A percentile compares a stretch with the other conserved stretches of the same genome.
Evolutionary conservation across 306 rosid genomes (phyloP).

Genomic region (Aeschynomene evenia): DNA sequence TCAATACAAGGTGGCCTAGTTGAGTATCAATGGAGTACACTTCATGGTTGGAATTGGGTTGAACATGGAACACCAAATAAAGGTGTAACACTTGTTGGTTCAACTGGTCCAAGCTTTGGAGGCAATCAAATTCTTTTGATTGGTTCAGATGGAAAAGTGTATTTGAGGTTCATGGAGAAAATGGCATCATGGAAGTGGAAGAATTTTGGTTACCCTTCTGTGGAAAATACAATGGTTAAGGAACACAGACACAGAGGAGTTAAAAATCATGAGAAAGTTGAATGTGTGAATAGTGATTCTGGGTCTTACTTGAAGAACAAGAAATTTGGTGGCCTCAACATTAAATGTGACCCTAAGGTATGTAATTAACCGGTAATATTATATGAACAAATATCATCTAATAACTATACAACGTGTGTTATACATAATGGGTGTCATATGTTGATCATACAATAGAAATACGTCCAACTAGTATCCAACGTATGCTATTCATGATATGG

Average conservation of each 20-base stretch:
- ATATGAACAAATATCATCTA: too few relatives aligned
- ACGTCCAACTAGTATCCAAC: too few relatives aligned
- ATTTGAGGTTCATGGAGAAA: constrained; percentile 67
- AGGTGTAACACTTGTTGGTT: constrained; percentile 61
- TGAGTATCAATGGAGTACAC: constrained; percentile 75
- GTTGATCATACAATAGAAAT: too few relatives aligned
- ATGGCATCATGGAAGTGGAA: constrained; percentile 86
- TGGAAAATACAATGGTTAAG: constrained; percentile 34
- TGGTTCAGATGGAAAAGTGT: constrained; percentile 89
- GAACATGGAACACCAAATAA: constrained; percentile 89
- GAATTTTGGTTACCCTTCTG: constrained; percentile 62
- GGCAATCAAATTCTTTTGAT: constrained; percentile 69
- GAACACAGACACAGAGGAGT: constrained; percentile 28
- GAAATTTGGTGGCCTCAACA: constrained; percentile 25
- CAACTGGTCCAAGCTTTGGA: constrained; percentile 78
- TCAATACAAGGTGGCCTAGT: constrained; percentile 84
- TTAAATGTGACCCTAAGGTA: constrained; percentile 74
- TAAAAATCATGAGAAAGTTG: neutral
- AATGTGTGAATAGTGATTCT: too few relatives aligned
- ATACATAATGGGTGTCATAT: too few relatives aligned
- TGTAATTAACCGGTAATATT: too few relatives aligned
- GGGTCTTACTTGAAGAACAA: constrained; percentile 15
- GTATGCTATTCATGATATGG: too few relatives aligned
- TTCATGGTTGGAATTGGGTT: constrained; percentile 88
- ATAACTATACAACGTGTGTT: too few relatives aligned